Evolutionary conservation across 1,284 basidiomycete species (phyloP), one percentile per base, ranked within the genome.

Genomic region (Neonothopanus nambi): DNA sequence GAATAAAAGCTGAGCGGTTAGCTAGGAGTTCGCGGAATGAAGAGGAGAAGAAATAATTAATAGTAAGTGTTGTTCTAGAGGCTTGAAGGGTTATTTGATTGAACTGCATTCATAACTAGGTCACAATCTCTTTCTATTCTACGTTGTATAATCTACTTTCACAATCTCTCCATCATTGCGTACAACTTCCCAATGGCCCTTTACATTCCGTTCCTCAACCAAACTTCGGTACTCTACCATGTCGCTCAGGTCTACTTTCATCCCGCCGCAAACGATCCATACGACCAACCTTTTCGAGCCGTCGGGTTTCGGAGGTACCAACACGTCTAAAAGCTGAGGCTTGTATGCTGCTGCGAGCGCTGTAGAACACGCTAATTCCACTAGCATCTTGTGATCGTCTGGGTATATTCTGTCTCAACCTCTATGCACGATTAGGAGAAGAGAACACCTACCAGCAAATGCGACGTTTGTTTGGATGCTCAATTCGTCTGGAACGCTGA

Each of bases 331-430:
- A n/a, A 91, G 65, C 1, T 67, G 65, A 2, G 69, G 73, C 36
- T 76, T 78, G 65, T 89, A 90, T 3, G 81, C 87, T 2, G 84
- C 77, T 5, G 79, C 73, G 15, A 91, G 72, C 1, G 88, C 82
- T 2, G 85, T 80, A 1, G 85, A 75, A 60, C 87, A 90, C 0
- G 89, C 84, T 24, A 91, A 72, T 62, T 91, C 87, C 3, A 87
- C 79, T 20, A 90, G 68, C 54, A 82, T 72, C 65, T 89, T 89
- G 62, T 91, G 87, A 55, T 89, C 85, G 55, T 87, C 89, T 89
- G 56, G 26, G 21, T 39, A 17, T 20, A 51, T 26, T 35, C 20
- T 24, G 30, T 6, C 11, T 45, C 41, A 60, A 60, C 42, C 51
- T 26, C 57, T 46, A 17, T 44, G 51, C 18, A 43, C 30, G 3